These are phyloP conservation scores for Kwoniella bestiolae DNA, from an alignment of 768 basidiomycete species.

Conservation along the genomic window DNA sequence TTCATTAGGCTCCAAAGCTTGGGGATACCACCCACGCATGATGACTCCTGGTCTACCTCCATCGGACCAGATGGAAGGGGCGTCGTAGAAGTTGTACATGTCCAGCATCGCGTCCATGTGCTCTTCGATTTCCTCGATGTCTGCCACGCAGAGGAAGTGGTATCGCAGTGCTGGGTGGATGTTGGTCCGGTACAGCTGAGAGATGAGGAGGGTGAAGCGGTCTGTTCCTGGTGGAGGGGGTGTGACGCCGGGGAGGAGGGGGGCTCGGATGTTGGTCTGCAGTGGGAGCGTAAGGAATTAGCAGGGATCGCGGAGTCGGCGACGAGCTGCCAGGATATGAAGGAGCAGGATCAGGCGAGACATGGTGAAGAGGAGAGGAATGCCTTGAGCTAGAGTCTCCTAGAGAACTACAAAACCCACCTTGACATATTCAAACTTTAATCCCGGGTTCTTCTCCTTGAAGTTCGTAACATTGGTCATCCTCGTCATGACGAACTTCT, in stretches of 20 bases:
- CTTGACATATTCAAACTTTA: constrained; percentile 18
- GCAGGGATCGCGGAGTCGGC: not conserved
- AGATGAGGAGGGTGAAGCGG: constrained; percentile 13
- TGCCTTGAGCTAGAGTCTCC: not conserved
- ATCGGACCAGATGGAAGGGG: constrained; percentile 10
- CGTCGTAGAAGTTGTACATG: constrained; percentile 14
- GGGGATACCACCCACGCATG: constrained; percentile 21
- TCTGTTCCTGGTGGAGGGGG: constrained; percentile 4
- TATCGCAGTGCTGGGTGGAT: constrained; percentile 19
- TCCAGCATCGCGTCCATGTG: constrained; percentile 19
- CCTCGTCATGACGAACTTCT: constrained; percentile 20
- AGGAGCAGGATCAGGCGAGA: no score
- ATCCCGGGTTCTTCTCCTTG: constrained; percentile 14
- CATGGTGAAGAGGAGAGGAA: no score
- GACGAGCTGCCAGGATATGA: no score
- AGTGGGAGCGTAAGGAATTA: not conserved
- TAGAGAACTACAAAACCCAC: not conserved
- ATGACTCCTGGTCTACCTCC: constrained; percentile 11
- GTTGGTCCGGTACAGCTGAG: constrained; percentile 16
- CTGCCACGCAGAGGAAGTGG: constrained; percentile 23
- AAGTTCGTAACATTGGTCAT: constrained; percentile 13
- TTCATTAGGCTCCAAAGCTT: constrained; percentile 16
- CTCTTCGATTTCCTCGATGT: constrained; percentile 23
- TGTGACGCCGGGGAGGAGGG: constrained; percentile 10
- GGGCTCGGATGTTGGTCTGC: constrained; percentile 17